These are phyloP conservation scores for Cinnamomum chago DNA, from an alignment of 164 flowering plant genomes.

Conservation along the genomic window DNA sequence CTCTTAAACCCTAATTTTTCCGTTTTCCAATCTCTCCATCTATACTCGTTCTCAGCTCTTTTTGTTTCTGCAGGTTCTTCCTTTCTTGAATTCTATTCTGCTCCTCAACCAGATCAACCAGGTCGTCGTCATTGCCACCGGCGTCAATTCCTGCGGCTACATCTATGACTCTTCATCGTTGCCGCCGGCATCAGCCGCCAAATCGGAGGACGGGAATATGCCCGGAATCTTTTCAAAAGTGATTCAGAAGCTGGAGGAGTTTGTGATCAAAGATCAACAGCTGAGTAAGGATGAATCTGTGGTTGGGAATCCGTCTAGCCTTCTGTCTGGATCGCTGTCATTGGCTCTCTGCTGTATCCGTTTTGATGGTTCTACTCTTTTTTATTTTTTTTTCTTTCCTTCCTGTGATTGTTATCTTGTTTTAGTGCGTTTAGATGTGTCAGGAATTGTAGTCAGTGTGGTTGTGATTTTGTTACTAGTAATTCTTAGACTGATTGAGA, in stretches of 20 bases:
- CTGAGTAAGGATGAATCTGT: conserved; percentile 31
- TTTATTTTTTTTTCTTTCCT: too few species aligned
- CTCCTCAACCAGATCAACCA: conserved; percentile 83
- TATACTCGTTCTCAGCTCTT: neutral
- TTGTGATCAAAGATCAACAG: conserved; percentile 53
- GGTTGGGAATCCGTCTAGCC: conserved; percentile 41
- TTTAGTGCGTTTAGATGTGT: neutral
- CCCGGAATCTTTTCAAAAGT: conserved; percentile 41
- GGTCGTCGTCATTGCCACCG: conserved; percentile 83
- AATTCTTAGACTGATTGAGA: too few species aligned
- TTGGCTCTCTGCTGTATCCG: conserved; percentile 99
- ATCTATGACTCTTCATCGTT: conserved; percentile 63
- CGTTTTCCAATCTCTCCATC: neutral
- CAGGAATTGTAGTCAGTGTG: neutral
- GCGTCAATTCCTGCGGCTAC: conserved; percentile 71
- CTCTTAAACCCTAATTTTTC: neutral
- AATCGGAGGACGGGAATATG: conserved; percentile 32
- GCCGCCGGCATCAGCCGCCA: conserved; percentile 12
- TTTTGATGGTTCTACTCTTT: neutral
- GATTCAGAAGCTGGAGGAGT: conserved; percentile 68
- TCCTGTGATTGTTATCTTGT: neutral
- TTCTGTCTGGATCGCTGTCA: conserved; percentile 86
- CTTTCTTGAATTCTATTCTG: conserved; percentile 74
- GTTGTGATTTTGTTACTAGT: neutral
- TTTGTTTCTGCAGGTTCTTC: conserved; percentile 45